Evolutionary conservation across 148 eudicot species (phyloP), one percentile per base, ranked within the genome.

Genomic region (Fagopyrum tataricum): DNA sequence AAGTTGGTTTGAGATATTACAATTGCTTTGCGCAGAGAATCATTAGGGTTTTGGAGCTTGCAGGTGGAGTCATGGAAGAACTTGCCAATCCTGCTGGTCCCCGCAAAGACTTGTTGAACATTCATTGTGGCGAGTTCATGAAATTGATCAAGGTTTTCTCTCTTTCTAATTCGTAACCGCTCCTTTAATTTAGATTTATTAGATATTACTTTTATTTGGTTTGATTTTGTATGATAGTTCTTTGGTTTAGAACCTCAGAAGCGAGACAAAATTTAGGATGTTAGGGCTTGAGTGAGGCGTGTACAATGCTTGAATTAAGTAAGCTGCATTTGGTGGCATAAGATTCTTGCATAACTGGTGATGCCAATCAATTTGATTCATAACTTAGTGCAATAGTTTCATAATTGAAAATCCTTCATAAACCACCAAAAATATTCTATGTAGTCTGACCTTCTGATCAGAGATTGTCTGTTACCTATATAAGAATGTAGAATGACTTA

Each of bases 51-150:
- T 84, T 94, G 90, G 98, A 94, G 79, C 83, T 94, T 55, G 98
- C 98, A 0, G 98, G 98, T 11, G 92, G 93, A 74, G 97, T 88
- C 9, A 94, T 88, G 90, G 98, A 94, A 24, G 98, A 94, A 78
- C 84, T 94, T 69, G 87, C 96, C 7, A 91, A 82, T 79, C 96
- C 97, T 44, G 80, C 83, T 70, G 97, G 96, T 6, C 93, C 97
- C n/a, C 91, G 96, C 73, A 94, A 91, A 79, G 98, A 91, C 26
- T 81, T 89, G 76, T 86, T 94, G 72, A 84, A 82, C 77, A 87
- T 47, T 66, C 88, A 94, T 51, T 94, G 97, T 14, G 82, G 82
- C 42, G 97, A 94, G 76, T 91, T 94, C 86, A 89, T 94, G 98
- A 81, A 89, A 76, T 77, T 87, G 71, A 90, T 94, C 76, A 94